Evolutionary conservation across 2,329 filamentous ascomycete genomes (phyloP).

Genomic region (Ceratocystis variospora): DNA sequence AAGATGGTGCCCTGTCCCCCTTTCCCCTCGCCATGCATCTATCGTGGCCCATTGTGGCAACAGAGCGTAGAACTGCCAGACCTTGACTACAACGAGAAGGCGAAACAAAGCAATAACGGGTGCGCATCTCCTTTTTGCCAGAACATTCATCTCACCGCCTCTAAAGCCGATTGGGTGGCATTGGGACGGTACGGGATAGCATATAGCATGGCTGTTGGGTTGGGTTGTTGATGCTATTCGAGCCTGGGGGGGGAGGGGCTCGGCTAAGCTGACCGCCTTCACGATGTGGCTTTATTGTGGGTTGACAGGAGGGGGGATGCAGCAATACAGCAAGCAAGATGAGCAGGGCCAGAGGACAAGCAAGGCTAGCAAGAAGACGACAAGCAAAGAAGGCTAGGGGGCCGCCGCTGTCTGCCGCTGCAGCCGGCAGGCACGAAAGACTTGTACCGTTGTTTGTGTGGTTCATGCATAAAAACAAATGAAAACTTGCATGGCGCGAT

Average conservation of each 20-base stretch:
- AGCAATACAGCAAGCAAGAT: neutral
- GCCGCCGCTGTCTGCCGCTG: too few species aligned
- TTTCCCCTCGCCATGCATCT: too few species aligned
- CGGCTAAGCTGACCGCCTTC: neutral
- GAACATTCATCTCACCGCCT: neutral
- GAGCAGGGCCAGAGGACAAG: neutral
- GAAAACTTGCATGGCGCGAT: neutral
- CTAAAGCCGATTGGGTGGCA: neutral
- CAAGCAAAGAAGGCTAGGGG: neutral
- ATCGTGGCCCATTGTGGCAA: too few species aligned
- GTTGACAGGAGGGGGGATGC: neutral
- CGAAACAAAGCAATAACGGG: too few species aligned
- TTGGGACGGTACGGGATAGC: neutral
- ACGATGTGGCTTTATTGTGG: neutral
- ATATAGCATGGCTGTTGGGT: neutral
- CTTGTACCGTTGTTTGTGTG: neutral
- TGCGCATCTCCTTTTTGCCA: neutral
- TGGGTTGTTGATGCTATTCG: neutral
- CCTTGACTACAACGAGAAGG: neutral
- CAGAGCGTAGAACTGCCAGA: neutral
- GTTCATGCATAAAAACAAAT: slow-evolving; percentile 3
- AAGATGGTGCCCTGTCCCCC: too few species aligned
- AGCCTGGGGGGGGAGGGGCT: too few species aligned
- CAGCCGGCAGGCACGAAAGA: neutral
- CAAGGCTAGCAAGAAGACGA: neutral